Base-by-base conservation (phyloP, 2,329 filamentous ascomycete genomes). In the Fusarium avenaceum region DNA sequence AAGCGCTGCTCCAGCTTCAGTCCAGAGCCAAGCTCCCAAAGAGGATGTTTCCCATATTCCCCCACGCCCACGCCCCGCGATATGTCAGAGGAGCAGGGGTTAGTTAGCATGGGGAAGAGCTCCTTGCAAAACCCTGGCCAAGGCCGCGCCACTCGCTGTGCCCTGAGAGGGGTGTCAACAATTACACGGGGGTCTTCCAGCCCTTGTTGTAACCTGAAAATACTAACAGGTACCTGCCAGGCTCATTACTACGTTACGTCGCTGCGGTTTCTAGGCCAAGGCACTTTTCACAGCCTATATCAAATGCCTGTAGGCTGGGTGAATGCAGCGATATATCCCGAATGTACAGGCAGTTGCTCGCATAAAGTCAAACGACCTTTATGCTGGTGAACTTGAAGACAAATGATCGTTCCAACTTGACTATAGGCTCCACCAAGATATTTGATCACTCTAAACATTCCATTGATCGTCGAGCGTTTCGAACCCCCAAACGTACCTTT, bases 11-110 rank as follows among this genome's bases (percentile, higher is more conserved):
- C 32, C 40, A 46, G 45, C 54, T 50, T 44, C 46, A 63, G 39
- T n/a, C 42, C 44, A 50, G 35, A 46, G 42, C 57, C 52, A 44
- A 67, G 57, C 24, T 57, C 62, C 39, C 22, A 53, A 15, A 43
- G 57, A 48, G 61, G 51, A 51, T 57, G 46, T 42, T 48, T 50
- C 51, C 67, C 65, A 45, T 42, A 38, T 50, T 54, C 67, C 65
- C 66, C 67, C 67, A 69, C 66, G 63, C 52, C 50, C 49, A 50
- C 44, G 65, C 63, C 53, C 66, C 63, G 47, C 63, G 57, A 64
- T 52, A 70, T 69, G 66, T 51, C 49, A 67, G 63, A 70, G 20
- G 30, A 48, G 53, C 66, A 69, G 55, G 63, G 66, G 57, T 56
- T 39, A 40, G 39, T 56, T 39, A 40, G 39, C 46, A 69, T 64